phyloP scores from a whole-genome alignment of 805 yeast genomes.

The Wickerhamiella musiphila region DNA sequence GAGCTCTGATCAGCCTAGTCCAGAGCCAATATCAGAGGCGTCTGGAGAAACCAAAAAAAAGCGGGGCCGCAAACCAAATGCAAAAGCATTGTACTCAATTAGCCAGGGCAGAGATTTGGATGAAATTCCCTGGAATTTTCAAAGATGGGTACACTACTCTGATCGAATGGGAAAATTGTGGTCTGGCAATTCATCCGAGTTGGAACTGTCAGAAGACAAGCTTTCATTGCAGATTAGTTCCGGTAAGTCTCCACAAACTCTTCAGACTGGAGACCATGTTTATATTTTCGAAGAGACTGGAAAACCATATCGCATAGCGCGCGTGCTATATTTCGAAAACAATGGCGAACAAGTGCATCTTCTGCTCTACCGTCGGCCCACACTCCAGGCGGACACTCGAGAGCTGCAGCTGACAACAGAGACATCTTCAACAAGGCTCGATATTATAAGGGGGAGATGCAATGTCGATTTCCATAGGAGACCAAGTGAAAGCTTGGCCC shows the following conservation, averaged over 20 bases:
- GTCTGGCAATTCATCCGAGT: no score
- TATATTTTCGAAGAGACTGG: slow-evolving; percentile 86
- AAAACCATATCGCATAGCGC: slow-evolving; percentile 81
- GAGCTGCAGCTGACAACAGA: slow-evolving; percentile 72
- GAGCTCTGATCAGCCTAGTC: no score
- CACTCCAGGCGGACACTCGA: no score
- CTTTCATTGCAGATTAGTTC: no score
- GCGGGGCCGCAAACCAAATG: background rate
- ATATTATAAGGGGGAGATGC: slow-evolving; percentile 59
- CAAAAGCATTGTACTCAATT: no score
- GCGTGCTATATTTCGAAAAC: slow-evolving; percentile 52
- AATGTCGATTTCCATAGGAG: slow-evolving; percentile 51
- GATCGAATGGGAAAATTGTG: slow-evolving; percentile 13
- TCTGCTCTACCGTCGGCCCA: no score
- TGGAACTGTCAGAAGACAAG: slow-evolving; percentile 1
- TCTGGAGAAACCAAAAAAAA: background rate
- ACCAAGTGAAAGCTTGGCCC: no score
- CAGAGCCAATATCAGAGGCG: no score
- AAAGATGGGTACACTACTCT: slow-evolving; percentile 15
- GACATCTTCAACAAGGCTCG: slow-evolving; percentile 62
- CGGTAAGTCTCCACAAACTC: no score
- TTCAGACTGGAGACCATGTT: slow-evolving; percentile 35
- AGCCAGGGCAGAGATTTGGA: background rate
- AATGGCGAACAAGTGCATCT: slow-evolving; percentile 10
- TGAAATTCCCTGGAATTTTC: slow-evolving; percentile 18